Base-by-base conservation (phyloP, 345 rosid genomes). In the Lumnitzera racemosa region DNA sequence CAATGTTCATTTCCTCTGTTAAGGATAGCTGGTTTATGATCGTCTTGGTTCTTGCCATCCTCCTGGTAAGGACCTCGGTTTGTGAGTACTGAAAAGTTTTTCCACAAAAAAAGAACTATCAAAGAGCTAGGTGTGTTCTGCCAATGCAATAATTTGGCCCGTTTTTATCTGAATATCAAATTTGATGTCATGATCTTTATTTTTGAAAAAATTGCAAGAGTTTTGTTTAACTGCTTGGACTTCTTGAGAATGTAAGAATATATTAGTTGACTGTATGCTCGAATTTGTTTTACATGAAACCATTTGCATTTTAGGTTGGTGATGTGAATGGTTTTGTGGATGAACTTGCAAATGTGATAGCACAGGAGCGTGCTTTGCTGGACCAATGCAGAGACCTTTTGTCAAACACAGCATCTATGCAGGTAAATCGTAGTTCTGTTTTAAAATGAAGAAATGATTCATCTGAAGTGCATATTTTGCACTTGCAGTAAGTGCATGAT, bases 341-440 rank as follows among this genome's bases (percentile, higher is more conserved):
- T 51, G 95, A 92, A 74, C 88, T 92, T 31, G 64, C 63, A 17
- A 72, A 60, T 60, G 59, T 75, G 49, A 74, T 80, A 56, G 68
- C 72, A 36, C 84, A 76, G 65, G 97, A 87, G 74, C 71, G 66
- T 51, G 77, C 72, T 31, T 59, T 78, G 78, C 88, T 92, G 49
- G 70, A 78, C 63, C 70, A 81, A 31, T 77, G 88, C 74, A 74
- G 67, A 57, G 80, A 76, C 47, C 78, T 87, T 43, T 72, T 89
- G 71, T 80, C 86, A 55, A 65, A 75, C 12, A 68, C 77, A 24
- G 72, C 88, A 47, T 83, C 96, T 55, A 66, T 78, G 67, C 83
- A 85, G 90, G 98, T 92, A 72, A 29, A 27, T 36, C 50, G 23
- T 11, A 14, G 10, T 50, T 52, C 12, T 52, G 56, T 52, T 49